Base-by-base conservation (phyloP, 164 flowering plant species). In the Chimonanthus salicifolius region DNA sequence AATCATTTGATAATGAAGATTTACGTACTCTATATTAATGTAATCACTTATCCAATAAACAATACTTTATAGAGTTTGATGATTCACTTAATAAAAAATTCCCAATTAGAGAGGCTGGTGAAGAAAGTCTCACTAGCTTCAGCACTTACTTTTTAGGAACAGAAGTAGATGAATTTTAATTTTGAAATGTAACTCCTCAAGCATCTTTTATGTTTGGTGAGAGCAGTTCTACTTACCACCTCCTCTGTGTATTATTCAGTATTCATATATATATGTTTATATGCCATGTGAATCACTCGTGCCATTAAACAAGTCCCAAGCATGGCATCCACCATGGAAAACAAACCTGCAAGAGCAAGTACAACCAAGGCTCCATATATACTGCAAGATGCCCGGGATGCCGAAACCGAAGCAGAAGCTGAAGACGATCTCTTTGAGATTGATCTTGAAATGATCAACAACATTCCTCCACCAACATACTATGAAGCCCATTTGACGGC, bases 381-480 rank as follows among this genome's bases (percentile, higher is more conserved):
- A n/a, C 11, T 10, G 60, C 16, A 54, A 54, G 60, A 54, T 2
- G 60, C 7, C 8, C 0, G 16, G 7, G n/a, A 44, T 6, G 68
- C 16, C 45, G 64, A 18, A 6, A 33, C 3, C 15, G 68, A 7
- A 11, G 67, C 11, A 1, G 67, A 66, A 11, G 48, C 44, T 10
- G 68, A 65, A n/a, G 49, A 66, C 4, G 68, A 66, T 66, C 68
- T 66, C 7, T 66, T 66, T 15, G 68, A 66, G 68, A 66, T 66
- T 43, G 16, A 66, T 66, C 47, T 66, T 7, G 68, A 66, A 7
- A 33, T 44, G 47, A 5, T 66, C 18, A 7, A 66, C 45, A 15
- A 66, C 13, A 66, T 66, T 5, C 47, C 68, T 3, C 48, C 68
- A n/a, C 4, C 46, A 3, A 5, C 5, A 6, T 66, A 66, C 18